phyloP scores from a whole-genome alignment of 192 early-diverging fungal species.

The Globomyces pollinis-pini region DNA sequence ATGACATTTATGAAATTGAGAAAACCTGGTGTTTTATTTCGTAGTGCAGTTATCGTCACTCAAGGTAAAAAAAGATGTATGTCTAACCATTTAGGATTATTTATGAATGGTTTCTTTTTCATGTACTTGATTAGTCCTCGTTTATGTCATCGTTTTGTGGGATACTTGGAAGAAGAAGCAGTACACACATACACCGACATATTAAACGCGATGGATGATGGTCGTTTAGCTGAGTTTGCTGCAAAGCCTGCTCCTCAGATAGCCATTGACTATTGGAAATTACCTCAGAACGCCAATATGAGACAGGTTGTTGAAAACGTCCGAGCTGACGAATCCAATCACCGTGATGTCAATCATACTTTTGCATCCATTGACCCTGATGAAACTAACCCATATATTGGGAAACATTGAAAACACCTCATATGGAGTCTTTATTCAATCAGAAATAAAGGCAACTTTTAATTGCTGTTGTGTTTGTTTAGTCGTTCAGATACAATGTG shows the following conservation, averaged over 20 bases:
- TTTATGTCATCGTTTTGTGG: slow-evolving; percentile 78
- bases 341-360: slow-evolving; percentile 87
- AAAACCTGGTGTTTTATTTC: slow-evolving; percentile 22
- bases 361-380: slow-evolving; percentile 54
- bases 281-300: slow-evolving; percentile 66
- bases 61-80: too few species aligned
- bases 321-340: slow-evolving; percentile 77
- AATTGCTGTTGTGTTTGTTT: too few species aligned
- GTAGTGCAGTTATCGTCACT: slow-evolving; percentile 56
- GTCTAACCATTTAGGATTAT: too few species aligned
- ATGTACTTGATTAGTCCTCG: slow-evolving; percentile 74
- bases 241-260: slow-evolving; percentile 75
- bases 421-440: too few species aligned
- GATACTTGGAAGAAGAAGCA: slow-evolving; percentile 92
- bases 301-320: slow-evolving; percentile 82
- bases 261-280: slow-evolving; percentile 66
- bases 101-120: slow-evolving; percentile 85
- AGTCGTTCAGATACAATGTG: too few species aligned
- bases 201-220: slow-evolving; percentile 71
- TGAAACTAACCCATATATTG: slow-evolving; percentile 33
- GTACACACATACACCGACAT: slow-evolving; percentile 85
- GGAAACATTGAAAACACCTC: too few species aligned
- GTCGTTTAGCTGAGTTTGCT: slow-evolving; percentile 44
- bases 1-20: slow-evolving; percentile 39
- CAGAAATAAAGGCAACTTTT: too few species aligned